Base-by-base conservation (phyloP, 495 filamentous ascomycete species). In the Poronia punctata region DNA sequence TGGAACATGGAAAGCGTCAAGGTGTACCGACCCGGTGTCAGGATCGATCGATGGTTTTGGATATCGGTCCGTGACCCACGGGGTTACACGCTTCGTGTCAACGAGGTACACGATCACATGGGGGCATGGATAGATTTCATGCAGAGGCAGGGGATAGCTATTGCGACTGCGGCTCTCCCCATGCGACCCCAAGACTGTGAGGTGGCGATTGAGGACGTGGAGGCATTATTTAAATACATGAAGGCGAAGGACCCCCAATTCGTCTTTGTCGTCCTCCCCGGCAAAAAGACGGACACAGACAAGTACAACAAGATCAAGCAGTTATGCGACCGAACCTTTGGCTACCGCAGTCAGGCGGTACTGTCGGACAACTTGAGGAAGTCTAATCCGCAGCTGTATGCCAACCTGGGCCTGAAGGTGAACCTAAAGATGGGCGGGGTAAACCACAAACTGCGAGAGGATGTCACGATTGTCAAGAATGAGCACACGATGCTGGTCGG, bases 381-480 rank as follows among this genome's bases (percentile, higher is more conserved):
- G 25, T 32, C 27, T 1, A 50, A 53, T 7, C 51, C 63, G 0
- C 62, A 71, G 24, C 86, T 84, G 51, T 76, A 76, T 24, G 82
- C 81, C 48, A 94, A 93, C 44, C 67, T 90, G 1, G 83, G 66
- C 4, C 59, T 93, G 15, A 95, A 89, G 56, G 76, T 93, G 61
- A 95, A 95, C 55, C 59, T 93, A 30, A 95, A 95, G 61, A 70
- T 82, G 41, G 86, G 87, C 5, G 90, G 90, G 0, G 60, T 70
- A 14, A 94, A 94, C 45, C 86, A 95, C 52, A 56, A 50, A 4
- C 52, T 95, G 0, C 46, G 58, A 1, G 32, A 59, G 0, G 44
- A 57, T 0, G 67, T 82, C 3, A 70, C 67, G 6, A 54, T 86
- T n/a, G 54, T 92, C 25, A 63, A 60, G 25, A 65, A 80, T 15